Conservation (phyloP, 2,329 filamentous ascomycete species). For the Botrytis porri region DNA sequence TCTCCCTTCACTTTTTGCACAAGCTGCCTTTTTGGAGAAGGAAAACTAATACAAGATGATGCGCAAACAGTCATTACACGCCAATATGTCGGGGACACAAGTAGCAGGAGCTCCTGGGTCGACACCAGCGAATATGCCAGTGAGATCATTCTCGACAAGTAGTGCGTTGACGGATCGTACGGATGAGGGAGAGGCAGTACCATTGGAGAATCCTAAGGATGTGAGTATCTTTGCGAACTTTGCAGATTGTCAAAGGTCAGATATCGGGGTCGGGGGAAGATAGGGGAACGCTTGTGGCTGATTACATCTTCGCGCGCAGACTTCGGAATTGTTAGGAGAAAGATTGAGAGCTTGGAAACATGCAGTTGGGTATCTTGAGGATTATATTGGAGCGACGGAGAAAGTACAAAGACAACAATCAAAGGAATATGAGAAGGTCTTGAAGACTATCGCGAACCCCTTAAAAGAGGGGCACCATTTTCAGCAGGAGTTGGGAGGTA, state of each 20-base stretch:
- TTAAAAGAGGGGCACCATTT: conserved; percentile 91
- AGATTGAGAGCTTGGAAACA: conserved; percentile 95
- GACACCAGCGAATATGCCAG: conserved; percentile 32
- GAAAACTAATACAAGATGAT: conserved; percentile 26
- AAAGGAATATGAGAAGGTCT: conserved; percentile 91
- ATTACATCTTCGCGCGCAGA: conserved; percentile 46
- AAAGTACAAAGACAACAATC: conserved; percentile 81
- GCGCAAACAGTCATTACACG: conserved; percentile 27
- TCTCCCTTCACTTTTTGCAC: neutral
- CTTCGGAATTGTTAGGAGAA: conserved; percentile 78
- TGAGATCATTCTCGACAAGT: conserved; percentile 30
- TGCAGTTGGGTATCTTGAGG: conserved; percentile 84
- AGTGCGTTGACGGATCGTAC: conserved; percentile 29
- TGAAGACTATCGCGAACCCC: conserved; percentile 88
- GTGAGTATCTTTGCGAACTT: conserved; percentile 27
- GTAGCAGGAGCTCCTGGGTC: conserved; percentile 30
- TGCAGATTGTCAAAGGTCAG: neutral
- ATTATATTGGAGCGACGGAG: conserved; percentile 81
- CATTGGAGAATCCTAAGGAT: conserved; percentile 33
- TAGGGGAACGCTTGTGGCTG: neutral
- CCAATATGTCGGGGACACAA: conserved; percentile 31
- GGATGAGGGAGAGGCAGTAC: conserved; percentile 36
- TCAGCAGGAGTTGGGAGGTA: conserved; percentile 80
- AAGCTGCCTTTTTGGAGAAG: neutral
- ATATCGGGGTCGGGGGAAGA: neutral